Conservation (phyloP, 306 rosid species). For the Astragalus membranaceus region DNA sequence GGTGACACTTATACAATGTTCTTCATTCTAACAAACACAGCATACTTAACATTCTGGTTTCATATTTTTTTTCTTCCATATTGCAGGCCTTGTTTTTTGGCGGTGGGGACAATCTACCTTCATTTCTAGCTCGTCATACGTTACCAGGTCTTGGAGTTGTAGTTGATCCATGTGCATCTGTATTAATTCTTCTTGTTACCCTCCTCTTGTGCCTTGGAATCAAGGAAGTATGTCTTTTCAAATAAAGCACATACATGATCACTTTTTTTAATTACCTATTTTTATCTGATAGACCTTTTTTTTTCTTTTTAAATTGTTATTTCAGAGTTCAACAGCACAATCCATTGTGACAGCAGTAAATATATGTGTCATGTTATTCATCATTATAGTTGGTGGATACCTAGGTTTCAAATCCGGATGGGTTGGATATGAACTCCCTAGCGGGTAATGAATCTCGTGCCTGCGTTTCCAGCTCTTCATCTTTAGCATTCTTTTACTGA, state of each 20-base stretch:
- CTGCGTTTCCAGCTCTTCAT: conserved; percentile 14
- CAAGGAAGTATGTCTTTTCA: conserved; percentile 44
- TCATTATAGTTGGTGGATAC: conserved; percentile 55
- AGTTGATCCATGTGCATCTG: conserved; percentile 74
- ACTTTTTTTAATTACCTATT: background rate
- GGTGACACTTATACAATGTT: no score
- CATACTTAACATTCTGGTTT: background rate
- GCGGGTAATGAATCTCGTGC: conserved; percentile 41
- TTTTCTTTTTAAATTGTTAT: conserved; percentile 11
- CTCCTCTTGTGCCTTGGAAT: conserved; percentile 59
- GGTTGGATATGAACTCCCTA: conserved; percentile 61
- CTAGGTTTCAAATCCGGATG: conserved; percentile 61
- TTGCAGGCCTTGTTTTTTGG: conserved; percentile 67
- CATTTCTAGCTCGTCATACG: conserved; percentile 50
- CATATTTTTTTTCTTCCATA: conserved; percentile 4
- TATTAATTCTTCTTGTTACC: conserved; percentile 45
- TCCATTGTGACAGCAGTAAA: conserved; percentile 51
- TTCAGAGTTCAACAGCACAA: conserved; percentile 70
- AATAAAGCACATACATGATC: background rate
- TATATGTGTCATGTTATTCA: conserved; percentile 51
- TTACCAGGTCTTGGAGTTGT: conserved; percentile 52
- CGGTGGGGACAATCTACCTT: conserved; percentile 48
- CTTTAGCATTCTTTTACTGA: background rate
- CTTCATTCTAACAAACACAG: background rate
- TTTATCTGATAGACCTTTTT: background rate